Conservation (phyloP, 257 asterid species). For the Rauvolfia tetraphylla region DNA sequence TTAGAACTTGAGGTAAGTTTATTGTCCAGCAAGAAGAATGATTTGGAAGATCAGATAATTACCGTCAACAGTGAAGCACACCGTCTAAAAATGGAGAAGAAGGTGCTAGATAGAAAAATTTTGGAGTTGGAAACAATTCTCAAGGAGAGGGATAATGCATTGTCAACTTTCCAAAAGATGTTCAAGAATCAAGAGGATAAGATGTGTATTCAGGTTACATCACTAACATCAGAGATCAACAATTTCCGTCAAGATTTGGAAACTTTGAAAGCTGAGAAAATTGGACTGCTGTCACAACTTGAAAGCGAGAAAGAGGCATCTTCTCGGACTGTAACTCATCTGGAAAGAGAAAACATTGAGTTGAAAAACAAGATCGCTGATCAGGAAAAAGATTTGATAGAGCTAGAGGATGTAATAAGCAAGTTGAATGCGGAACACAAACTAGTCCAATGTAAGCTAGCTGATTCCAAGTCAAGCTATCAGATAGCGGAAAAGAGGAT, state of each 20-base stretch:
- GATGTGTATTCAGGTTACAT: slow-evolving; percentile 16
- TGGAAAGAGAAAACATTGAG: slow-evolving; percentile 42
- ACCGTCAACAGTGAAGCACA: slow-evolving; percentile 27
- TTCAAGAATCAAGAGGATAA: slow-evolving; percentile 14
- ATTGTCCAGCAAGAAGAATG: slow-evolving; percentile 28
- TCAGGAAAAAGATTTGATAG: slow-evolving; percentile 26
- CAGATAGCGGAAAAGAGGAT: slow-evolving; percentile 47
- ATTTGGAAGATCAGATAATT: slow-evolving; percentile 42
- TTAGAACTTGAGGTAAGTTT: slow-evolving; percentile 37
- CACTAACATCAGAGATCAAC: slow-evolving; percentile 10
- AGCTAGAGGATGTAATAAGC: slow-evolving; percentile 6
- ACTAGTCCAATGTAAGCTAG: slow-evolving; percentile 11
- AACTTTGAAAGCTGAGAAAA: slow-evolving; percentile 24
- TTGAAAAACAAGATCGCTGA: slow-evolving; percentile 30
- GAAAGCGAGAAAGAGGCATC: slow-evolving; percentile 33
- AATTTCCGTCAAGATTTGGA: slow-evolving; percentile 28
- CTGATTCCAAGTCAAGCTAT: slow-evolving; percentile 36
- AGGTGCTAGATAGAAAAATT: slow-evolving; percentile 31
- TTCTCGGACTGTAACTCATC: slow-evolving; percentile 15
- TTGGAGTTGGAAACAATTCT: slow-evolving; percentile 34
- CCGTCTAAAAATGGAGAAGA: slow-evolving; percentile 31
- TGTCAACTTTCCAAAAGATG: slow-evolving; percentile 15
- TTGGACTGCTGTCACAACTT: slow-evolving; percentile 22
- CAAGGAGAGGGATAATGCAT: slow-evolving; percentile 34
- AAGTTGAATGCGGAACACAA: slow-evolving; percentile 30